Conservation (phyloP, 257 asterid species). For the Linderniella brevidens region DNA sequence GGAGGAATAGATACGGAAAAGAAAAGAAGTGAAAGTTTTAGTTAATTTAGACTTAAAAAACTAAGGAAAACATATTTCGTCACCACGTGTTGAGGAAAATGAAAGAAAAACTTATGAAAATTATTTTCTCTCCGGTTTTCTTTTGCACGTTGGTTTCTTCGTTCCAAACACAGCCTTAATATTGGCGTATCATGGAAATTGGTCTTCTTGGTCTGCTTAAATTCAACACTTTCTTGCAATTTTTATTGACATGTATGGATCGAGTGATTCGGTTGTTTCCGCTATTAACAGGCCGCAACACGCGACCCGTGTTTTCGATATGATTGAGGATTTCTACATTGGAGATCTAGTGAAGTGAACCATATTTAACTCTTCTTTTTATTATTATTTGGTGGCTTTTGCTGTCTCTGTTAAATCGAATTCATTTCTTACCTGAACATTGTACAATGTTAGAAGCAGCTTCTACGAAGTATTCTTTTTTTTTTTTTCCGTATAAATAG, state of each 20-base stretch:
- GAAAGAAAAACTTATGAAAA: too few species aligned
- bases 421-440: background rate
- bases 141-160: too few species aligned
- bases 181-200: background rate
- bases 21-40: too few species aligned
- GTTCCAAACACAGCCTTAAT: too few species aligned
- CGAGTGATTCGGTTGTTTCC: conserved; percentile 5
- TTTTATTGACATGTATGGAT: conserved; percentile 1
- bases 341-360: conserved; percentile 39
- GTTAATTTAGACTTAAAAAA: too few species aligned
- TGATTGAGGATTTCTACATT: conserved; percentile 71
- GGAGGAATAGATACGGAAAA: too few species aligned
- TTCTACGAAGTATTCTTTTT: too few species aligned
- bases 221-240: background rate
- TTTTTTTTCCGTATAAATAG: too few species aligned
- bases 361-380: conserved; percentile 6
- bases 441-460: too few species aligned
- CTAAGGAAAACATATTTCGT: too few species aligned
- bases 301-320: conserved; percentile 79
- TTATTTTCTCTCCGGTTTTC: too few species aligned
- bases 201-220: conserved; percentile 4
- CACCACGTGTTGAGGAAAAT: too few species aligned
- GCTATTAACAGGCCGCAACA: conserved; percentile 69
- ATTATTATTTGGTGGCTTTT: background rate
- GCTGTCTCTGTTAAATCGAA: conserved; percentile 1